Conservation (phyloP, 2,329 filamentous ascomycete species). For the Claviceps africana region DNA sequence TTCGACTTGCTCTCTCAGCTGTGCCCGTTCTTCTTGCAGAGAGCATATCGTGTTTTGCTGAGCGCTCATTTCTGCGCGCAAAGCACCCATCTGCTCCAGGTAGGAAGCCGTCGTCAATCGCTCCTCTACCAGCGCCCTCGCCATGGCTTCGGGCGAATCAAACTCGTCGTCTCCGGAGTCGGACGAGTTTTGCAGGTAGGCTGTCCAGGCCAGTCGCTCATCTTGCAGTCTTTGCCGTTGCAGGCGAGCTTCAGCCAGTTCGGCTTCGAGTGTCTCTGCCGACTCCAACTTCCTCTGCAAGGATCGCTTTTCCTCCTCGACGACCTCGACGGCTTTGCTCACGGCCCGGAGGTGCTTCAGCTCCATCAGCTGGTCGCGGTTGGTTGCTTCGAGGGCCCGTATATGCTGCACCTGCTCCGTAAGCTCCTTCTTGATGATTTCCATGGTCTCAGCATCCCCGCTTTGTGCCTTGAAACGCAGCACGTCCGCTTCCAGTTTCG, state of each 20-base stretch:
- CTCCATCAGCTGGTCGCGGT: conserved; percentile 65
- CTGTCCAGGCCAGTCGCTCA: conserved; percentile 74
- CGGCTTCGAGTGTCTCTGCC: conserved; percentile 58
- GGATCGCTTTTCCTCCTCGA: conserved; percentile 86
- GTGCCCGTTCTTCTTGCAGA: conserved; percentile 55
- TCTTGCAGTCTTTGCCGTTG: conserved; percentile 81
- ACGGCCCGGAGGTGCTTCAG: conserved; percentile 68
- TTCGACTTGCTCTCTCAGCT: conserved; percentile 55
- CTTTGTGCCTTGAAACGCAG: conserved; percentile 73
- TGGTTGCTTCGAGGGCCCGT: conserved; percentile 64
- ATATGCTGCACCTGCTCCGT: conserved; percentile 90
- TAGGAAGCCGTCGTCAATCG: conserved; percentile 66
- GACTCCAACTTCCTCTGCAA: conserved; percentile 65
- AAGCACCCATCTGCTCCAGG: conserved; percentile 63
- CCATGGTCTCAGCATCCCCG: conserved; percentile 73
- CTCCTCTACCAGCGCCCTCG: conserved; percentile 70
- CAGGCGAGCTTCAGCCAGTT: conserved; percentile 65
- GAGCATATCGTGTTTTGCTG: conserved; percentile 61
- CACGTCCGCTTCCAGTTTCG: conserved; percentile 68
- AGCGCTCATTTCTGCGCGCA: conserved; percentile 65
- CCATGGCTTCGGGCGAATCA: conserved; percentile 76
- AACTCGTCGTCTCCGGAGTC: conserved; percentile 56
- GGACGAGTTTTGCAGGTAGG: conserved; percentile 60
- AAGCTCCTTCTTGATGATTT: conserved; percentile 74
- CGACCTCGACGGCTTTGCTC: conserved; percentile 78